Percentiles rank a stretch among this genome's conserved stretches.
phyloP scores from a whole-genome alignment of 176 grass and related monocot genomes.

The Alloteropsis semialata region DNA sequence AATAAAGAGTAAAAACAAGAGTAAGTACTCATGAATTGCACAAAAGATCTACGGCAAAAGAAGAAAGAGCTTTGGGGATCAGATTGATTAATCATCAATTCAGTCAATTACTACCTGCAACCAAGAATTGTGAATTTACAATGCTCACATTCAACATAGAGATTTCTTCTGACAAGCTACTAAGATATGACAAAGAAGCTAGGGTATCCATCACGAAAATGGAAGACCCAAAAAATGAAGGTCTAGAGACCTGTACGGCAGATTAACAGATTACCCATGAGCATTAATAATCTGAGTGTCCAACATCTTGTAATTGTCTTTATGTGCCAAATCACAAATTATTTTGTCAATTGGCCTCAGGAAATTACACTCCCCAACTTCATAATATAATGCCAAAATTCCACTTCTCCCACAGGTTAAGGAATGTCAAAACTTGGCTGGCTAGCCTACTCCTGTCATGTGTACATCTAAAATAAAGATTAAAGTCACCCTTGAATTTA shows the following conservation, averaged over 20 bases:
- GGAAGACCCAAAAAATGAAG: not conserved
- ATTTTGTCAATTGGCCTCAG: not conserved
- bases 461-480: conserved; percentile 2
- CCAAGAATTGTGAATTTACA: not conserved
- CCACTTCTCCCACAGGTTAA: not conserved
- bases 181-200: not conserved
- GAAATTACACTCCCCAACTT: not conserved
- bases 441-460: not conserved
- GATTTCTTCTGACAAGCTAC: not conserved
- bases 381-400: not conserved
- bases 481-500: not conserved
- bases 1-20: not conserved
- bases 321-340: not conserved
- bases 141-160: not conserved
- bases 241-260: not conserved
- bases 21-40: not conserved
- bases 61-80: not conserved
- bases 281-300: not conserved
- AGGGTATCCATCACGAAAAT: not conserved
- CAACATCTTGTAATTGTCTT: not conserved
- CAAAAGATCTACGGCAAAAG: not conserved
- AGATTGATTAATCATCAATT: not conserved
- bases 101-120: not conserved
- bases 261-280: not conserved
- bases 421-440: not conserved